phyloP scores from a whole-genome alignment of 1,284 basidiomycete species.

The Pseudozyma thailandica region DNA sequence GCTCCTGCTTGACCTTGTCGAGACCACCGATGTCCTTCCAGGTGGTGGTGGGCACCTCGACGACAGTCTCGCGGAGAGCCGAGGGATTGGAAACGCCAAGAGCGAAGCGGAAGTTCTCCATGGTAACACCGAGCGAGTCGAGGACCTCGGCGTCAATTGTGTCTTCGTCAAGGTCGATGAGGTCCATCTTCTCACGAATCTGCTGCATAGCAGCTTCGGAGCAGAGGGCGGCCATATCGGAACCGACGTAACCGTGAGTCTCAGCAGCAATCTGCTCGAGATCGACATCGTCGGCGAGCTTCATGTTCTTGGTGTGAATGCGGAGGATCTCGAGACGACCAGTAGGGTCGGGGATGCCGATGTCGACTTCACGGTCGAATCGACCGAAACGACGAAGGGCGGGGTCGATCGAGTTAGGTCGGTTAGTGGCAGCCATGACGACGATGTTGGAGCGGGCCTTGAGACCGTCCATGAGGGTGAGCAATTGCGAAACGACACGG shows the following conservation, averaged over 20 bases:
- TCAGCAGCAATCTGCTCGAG: constrained; percentile 97
- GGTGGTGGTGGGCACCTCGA: constrained; percentile 93
- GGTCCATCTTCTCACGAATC: constrained; percentile 97
- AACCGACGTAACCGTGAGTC: constrained; percentile 98
- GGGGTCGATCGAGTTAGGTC: constrained; percentile 98
- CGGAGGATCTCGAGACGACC: constrained; percentile 97
- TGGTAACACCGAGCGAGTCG: constrained; percentile 92
- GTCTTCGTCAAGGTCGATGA: constrained; percentile 82
- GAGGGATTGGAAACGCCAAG: constrained; percentile 95
- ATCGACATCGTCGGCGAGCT: constrained; percentile 96
- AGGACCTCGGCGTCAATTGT: constrained; percentile 97
- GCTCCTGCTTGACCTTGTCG: constrained; percentile 98
- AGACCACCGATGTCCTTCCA: constrained; percentile 99
- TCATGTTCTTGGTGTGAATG: constrained; percentile 99
- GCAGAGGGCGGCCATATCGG: constrained; percentile 94
- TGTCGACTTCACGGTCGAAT: constrained; percentile 99
- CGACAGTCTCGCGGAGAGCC: constrained; percentile 93
- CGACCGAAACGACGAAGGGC: constrained; percentile 97
- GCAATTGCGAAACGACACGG: constrained; percentile 95
- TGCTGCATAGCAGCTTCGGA: constrained; percentile 99
- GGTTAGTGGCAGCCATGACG: constrained; percentile 98
- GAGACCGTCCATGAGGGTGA: constrained; percentile 98
- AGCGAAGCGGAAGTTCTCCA: constrained; percentile 98
- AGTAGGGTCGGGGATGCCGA: constrained; percentile 97
- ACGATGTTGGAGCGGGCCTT: constrained; percentile 99